Base-by-base conservation (phyloP, 371 early-diverging fungal genomes). In the Haplosporangium sp. region DNA sequence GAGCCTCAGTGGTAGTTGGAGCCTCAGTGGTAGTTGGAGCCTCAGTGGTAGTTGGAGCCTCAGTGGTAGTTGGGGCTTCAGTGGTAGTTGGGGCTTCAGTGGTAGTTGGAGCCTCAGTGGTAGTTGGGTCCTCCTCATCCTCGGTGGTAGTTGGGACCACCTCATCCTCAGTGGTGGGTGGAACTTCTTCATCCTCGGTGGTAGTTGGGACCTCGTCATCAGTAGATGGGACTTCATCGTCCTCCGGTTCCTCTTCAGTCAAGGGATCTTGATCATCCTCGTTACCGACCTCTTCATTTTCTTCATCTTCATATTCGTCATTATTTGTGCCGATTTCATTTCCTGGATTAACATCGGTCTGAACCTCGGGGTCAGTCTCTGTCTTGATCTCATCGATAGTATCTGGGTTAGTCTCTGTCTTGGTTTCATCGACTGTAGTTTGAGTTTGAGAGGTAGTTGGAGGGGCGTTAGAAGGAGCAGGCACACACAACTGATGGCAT, bases 401-500 rank as follows among this genome's bases (percentile, higher is more conserved):
- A 9, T 58, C 40, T 13, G 42, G 40, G 11, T 39, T 37, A 15
- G 45, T 48, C 13, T 57, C 57, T 19, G 20, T 15, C 17, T 55
- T 5, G 19, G 58, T 45, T 39, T 53, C 55, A 7, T 53, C 27
- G 53, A 53, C 20, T 20, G 7, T 27, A 27, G 27, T 19, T 27
- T 19, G 55, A n/a, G 55, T 19, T 37, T 8, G 45, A 63, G 58
- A 20, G 55, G 40, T 27, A 27, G 17, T 55, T 11, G 9, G 55
- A 17, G 55, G 47, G 11, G 19, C 48, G 35, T 9, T 53, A 11
- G 70, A 20, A 10, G 61, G 6, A 6, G 56, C 61, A 1, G 71
- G 71, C n/a, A 57, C 42, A 40, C 77, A 77, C 3, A 13, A 10
- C 7, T n/a, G 44, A 47, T 69, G 69, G 48, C 77, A 77, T 0